phyloP scores from a whole-genome alignment of 2,329 filamentous ascomycete species.

The Plenodomus lindquistii region DNA sequence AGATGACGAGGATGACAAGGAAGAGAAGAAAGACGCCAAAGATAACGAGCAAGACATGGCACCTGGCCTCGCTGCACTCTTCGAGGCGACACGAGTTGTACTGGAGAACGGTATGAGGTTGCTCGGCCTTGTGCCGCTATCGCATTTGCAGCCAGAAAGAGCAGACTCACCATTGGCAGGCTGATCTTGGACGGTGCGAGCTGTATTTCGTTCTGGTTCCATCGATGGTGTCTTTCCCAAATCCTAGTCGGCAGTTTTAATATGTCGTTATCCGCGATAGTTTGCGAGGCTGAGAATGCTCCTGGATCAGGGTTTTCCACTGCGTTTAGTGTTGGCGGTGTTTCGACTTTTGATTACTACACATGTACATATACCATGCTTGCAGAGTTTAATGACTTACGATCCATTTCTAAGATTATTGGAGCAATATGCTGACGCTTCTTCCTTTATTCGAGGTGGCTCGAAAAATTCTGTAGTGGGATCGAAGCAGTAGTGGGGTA shows the following conservation, averaged over 20 bases:
- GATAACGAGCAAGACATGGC: conserved; percentile 3
- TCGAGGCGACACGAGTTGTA: conserved; percentile 33
- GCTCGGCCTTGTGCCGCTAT: conserved; percentile 28
- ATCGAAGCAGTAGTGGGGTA: neutral
- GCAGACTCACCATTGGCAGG: conserved; percentile 30
- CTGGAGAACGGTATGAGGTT: conserved; percentile 36
- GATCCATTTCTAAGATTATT: no score
- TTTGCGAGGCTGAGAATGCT: neutral
- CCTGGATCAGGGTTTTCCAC: neutral
- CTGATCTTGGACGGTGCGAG: neutral
- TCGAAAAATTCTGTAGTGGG: neutral
- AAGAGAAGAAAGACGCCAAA: neutral
- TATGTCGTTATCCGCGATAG: neutral
- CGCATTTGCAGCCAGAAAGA: conserved; percentile 15
- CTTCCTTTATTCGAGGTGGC: neutral
- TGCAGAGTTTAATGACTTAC: no score
- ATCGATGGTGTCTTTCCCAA: neutral
- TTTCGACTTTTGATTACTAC: neutral
- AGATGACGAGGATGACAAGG: conserved; percentile 12
- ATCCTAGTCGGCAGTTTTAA: neutral
- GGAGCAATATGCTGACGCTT: no score
- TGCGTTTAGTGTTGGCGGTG: neutral
- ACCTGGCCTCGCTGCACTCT: conserved; percentile 26
- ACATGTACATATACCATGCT: no score
- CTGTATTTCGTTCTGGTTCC: neutral